A percentile compares a stretch with the other conserved stretches of the same genome.
Conservation (phyloP, 78 protist species). For the Polysphondylium violaceum region DNA sequence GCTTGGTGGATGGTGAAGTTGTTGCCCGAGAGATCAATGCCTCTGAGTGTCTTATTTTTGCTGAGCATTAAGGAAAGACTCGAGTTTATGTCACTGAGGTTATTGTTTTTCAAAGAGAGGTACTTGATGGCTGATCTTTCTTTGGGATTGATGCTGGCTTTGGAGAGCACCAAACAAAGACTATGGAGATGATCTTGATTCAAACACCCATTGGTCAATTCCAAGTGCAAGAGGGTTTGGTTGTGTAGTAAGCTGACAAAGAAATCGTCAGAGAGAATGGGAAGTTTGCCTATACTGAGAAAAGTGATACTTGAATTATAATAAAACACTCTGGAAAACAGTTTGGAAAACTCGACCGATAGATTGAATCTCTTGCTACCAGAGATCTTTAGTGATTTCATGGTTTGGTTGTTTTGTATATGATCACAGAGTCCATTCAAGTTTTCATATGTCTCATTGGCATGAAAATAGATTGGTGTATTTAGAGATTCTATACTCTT, state of each 20-base stretch:
- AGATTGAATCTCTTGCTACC: neutral
- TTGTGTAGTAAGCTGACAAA: neutral
- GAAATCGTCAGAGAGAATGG: neutral
- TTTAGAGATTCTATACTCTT: slow-evolving; percentile 5
- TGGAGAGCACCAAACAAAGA: no score
- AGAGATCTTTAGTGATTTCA: neutral
- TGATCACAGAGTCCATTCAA: neutral
- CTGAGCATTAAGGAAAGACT: neutral
- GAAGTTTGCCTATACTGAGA: slow-evolving; percentile 1
- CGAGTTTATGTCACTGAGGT: slow-evolving; percentile 5
- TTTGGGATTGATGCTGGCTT: no score
- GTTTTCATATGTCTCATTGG: slow-evolving; percentile 9
- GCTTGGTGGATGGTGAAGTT: slow-evolving; percentile 5
- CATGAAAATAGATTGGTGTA: slow-evolving; percentile 3
- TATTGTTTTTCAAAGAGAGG: slow-evolving; percentile 8
- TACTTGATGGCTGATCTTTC: neutral
- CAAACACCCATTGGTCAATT: slow-evolving; percentile 12
- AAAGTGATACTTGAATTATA: slow-evolving; percentile 1
- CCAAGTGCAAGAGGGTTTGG: neutral
- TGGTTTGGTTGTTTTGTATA: slow-evolving; percentile 7
- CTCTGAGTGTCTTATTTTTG: neutral
- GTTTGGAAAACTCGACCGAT: neutral
- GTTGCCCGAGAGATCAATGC: slow-evolving; percentile 13
- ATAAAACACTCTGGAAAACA: slow-evolving; percentile 18
- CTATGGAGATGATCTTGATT: neutral